Percentiles rank a stretch among this genome's conserved stretches.
These are phyloP conservation scores for Rehmannia glutinosa DNA, from an alignment of 257 asterid genomes.

Conservation along the genomic window DNA sequence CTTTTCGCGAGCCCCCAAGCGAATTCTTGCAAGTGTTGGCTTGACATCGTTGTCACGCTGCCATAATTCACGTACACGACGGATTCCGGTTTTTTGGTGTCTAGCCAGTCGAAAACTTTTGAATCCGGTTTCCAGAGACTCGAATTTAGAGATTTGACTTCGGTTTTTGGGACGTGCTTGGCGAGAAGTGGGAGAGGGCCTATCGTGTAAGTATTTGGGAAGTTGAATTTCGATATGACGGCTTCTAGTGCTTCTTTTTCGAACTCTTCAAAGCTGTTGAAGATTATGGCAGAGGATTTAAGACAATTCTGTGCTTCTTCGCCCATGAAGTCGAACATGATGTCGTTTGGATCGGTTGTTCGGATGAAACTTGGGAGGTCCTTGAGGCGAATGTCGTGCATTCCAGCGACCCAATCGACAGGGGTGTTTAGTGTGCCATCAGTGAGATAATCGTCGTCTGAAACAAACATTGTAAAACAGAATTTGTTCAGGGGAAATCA, in stretches of 20 bases:
- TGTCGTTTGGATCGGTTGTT: constrained; percentile 54
- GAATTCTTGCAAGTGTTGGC: constrained; percentile 38
- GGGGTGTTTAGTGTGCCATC: constrained; percentile 52
- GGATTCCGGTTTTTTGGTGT: constrained; percentile 24
- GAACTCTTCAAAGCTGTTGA: constrained; percentile 47
- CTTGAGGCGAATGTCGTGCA: constrained; percentile 38
- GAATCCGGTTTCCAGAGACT: constrained; percentile 45
- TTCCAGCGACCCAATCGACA: constrained; percentile 46
- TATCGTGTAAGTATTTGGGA: constrained; percentile 32
- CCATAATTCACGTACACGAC: constrained; percentile 58
- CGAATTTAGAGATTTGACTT: constrained; percentile 30
- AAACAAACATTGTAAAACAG: neutral
- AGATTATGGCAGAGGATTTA: constrained; percentile 36
- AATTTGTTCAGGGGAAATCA: neutral
- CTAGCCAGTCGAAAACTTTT: constrained; percentile 41
- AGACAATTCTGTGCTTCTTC: constrained; percentile 45
- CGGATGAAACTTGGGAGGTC: constrained; percentile 50
- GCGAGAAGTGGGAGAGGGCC: constrained; percentile 49
- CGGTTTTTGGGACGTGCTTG: constrained; percentile 13
- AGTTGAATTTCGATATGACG: constrained; percentile 29
- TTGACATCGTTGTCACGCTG: constrained; percentile 45
- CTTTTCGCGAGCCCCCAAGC: constrained; percentile 57
- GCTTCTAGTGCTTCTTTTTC: constrained; percentile 38
- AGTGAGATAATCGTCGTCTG: constrained; percentile 41
- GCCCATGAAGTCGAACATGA: constrained; percentile 45